phyloP scores from a whole-genome alignment of 371 early-diverging fungal species.

The Rhizopus arrhizus region DNA sequence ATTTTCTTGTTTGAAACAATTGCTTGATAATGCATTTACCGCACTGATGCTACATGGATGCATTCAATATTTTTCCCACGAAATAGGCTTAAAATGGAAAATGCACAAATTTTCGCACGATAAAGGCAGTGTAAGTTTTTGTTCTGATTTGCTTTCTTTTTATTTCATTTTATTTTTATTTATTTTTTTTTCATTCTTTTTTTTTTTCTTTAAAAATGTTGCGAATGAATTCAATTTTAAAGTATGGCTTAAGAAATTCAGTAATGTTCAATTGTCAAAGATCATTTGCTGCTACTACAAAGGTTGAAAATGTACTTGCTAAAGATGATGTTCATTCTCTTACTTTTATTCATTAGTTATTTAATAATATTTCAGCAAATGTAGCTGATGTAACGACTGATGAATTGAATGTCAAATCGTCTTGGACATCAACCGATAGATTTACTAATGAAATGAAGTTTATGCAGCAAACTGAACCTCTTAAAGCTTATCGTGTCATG shows the following conservation, averaged over 20 bases:
- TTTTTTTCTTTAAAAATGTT: slow-evolving; percentile 5
- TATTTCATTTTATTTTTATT: too few species aligned
- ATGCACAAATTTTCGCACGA: slow-evolving; percentile 23
- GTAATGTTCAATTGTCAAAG: neutral
- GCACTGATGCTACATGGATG: too few species aligned
- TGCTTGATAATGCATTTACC: too few species aligned
- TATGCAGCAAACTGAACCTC: slow-evolving; percentile 53
- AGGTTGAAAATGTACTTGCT: slow-evolving; percentile 3
- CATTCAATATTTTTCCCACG: slow-evolving; percentile 21
- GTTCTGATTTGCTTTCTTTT: neutral
- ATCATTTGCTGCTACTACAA: slow-evolving; percentile 13
- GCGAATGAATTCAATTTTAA: slow-evolving; percentile 1
- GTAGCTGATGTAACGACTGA: slow-evolving; percentile 1
- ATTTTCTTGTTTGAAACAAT: too few species aligned
- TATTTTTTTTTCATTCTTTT: too few species aligned
- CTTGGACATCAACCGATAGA: slow-evolving; percentile 23
- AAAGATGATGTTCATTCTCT: neutral
- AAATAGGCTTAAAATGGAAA: slow-evolving; percentile 4
- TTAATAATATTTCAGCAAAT: slow-evolving; percentile 8
- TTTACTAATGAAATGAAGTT: slow-evolving; percentile 44
- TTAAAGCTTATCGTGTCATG: slow-evolving; percentile 93
- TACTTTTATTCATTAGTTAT: slow-evolving; percentile 1
- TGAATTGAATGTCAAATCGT: neutral
- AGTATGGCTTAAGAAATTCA: too few species aligned
- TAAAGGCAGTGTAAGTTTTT: neutral